Conservation (phyloP, 1,284 basidiomycete species). For the Acaromyces ingoldii region DNA sequence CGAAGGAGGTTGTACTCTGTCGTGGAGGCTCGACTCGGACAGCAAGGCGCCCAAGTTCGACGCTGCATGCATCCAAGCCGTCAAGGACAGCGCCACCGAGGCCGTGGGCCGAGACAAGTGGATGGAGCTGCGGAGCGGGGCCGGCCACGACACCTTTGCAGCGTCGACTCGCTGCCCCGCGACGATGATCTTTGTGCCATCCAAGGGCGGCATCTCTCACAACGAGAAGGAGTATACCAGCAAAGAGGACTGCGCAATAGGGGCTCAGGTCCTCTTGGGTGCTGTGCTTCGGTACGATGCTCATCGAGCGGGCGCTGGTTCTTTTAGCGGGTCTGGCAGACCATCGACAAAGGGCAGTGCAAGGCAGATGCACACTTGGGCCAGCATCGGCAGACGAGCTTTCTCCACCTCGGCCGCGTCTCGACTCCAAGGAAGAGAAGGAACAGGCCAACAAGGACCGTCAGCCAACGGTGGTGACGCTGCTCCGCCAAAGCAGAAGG, state of each 20-base stretch:
- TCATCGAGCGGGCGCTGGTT: neutral
- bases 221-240: constrained; percentile 35
- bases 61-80: neutral
- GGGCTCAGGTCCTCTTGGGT: constrained; percentile 1
- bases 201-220: constrained; percentile 38
- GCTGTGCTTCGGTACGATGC: neutral
- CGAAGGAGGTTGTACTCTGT: neutral
- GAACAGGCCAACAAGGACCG: no score
- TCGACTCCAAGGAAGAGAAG: no score
- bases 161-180: constrained; percentile 19
- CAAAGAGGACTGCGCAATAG: constrained; percentile 18
- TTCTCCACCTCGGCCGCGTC: neutral
- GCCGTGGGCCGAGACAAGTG: constrained; percentile 12
- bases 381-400: neutral
- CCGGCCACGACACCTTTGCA: constrained; percentile 1
- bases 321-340: neutral
- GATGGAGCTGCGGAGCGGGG: constrained; percentile 3
- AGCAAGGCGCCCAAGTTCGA: neutral
- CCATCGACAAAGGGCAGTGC: neutral
- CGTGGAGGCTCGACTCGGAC: neutral
- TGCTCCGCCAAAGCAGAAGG: neutral
- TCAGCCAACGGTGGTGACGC: no score
- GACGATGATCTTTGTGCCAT: constrained; percentile 43
- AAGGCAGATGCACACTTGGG: neutral
- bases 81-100: neutral